These are phyloP conservation scores for Agaricus blazei DNA, from an alignment of 768 basidiomycete genomes.

Conservation along the genomic window DNA sequence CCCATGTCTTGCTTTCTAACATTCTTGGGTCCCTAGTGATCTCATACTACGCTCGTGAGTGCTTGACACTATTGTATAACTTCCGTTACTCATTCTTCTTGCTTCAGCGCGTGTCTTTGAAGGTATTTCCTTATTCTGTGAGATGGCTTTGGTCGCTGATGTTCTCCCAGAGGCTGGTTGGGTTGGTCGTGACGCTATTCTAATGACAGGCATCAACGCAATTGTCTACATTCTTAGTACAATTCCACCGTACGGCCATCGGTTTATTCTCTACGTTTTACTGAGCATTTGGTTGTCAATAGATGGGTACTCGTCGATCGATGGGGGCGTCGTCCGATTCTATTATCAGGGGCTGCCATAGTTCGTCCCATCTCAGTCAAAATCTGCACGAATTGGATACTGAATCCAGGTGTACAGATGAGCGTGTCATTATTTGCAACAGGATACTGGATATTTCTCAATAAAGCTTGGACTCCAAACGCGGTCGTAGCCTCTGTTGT, in stretches of 20 bases:
- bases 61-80: not conserved
- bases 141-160: constrained; percentile 8
- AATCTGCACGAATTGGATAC: not conserved
- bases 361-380: constrained; percentile 28
- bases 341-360: constrained; percentile 75
- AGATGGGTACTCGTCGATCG: constrained; percentile 91
- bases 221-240: constrained; percentile 71
- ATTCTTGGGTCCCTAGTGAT: constrained; percentile 52
- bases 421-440: constrained; percentile 65
- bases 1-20: not conserved
- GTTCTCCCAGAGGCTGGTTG: constrained; percentile 72
- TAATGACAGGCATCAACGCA: constrained; percentile 90
- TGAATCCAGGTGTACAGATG: constrained; percentile 47
- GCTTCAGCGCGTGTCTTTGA: constrained; percentile 76
- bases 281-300: constrained; percentile 2
- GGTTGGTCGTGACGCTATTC: constrained; percentile 82
- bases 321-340: constrained; percentile 77
- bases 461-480: constrained; percentile 70
- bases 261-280: not conserved
- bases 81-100: not conserved
- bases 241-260: constrained; percentile 58
- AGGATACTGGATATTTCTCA: constrained; percentile 88
- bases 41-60: constrained; percentile 85
- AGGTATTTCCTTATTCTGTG: constrained; percentile 35
- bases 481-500: constrained; percentile 86